Evolutionary conservation across 176 grass and related monocot species (phyloP), one percentile per base, ranked within the genome.

Genomic region (Triticum monococcum): DNA sequence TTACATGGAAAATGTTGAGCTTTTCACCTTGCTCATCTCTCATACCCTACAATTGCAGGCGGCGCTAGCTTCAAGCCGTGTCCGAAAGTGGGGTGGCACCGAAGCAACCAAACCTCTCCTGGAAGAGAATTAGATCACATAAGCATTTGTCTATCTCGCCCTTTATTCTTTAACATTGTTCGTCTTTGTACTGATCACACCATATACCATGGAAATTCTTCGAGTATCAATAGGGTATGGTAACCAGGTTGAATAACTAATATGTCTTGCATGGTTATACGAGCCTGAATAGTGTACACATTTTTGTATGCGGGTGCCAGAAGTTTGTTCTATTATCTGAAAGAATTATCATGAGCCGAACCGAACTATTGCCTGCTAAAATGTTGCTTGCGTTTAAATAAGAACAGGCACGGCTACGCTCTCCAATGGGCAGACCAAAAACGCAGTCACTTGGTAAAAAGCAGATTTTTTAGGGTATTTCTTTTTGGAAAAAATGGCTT

Each of bases 51-150:
- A 26, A 71, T 16, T 36, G 57, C 85, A 91, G 89, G 89, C 89
- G 9, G 85, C 81, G 3, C 89, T 84, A 75, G 89, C 85, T 62
- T 76, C 80, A 13, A 78, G 43, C 41, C 89, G 81, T 12, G 89
- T 87, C 32, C 75, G 24, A 16, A 74, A 50, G 81, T 87, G 89
- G 89, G 89, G 89, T 7, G 89, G 56, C 22, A 30, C 81, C 0
- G 75, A 75, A 37, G 80, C 74, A 52, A 56, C 12, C 12, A 84
- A 87, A 46, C 89, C 81, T 80, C 79, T 69, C 25, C 78, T 81
- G 6, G 16, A 89, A 56, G 14, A 59, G 64, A 80, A 38, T 18
- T 78, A 80, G 22, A 8, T 9, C 20, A 12, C 18, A 20, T 8
- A 22, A 57, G 18, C 54, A 57, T 22, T 57, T 57, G 5, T 57